phyloP scores from a whole-genome alignment of 768 basidiomycete genomes.

The Lactarius sanguifluus region DNA sequence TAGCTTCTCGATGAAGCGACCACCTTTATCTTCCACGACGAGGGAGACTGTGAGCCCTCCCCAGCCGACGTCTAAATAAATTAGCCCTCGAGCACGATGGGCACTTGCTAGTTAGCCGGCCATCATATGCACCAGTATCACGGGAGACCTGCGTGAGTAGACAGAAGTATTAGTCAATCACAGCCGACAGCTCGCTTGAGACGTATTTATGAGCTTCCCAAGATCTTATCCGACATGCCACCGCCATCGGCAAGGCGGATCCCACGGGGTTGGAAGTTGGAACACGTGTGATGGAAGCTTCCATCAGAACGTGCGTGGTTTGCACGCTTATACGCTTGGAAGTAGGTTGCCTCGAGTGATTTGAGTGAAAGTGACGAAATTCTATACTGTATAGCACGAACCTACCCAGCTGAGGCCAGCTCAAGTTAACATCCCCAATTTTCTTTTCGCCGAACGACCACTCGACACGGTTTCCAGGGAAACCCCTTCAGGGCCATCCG shows the following conservation, averaged over 20 bases:
- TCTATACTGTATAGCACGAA: slow-evolving; percentile 37
- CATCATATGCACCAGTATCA: slow-evolving; percentile 74
- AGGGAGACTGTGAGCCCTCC: slow-evolving; percentile 88
- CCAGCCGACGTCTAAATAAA: slow-evolving; percentile 74
- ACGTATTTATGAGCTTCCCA: slow-evolving; percentile 79
- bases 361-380: neutral
- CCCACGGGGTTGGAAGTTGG: slow-evolving; percentile 71
- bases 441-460: slow-evolving; percentile 52
- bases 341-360: slow-evolving; percentile 74
- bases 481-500: slow-evolving; percentile 53
- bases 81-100: neutral
- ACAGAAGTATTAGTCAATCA: slow-evolving; percentile 70
- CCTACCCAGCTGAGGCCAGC: slow-evolving; percentile 80
- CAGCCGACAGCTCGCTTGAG: slow-evolving; percentile 66
- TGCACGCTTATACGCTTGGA: slow-evolving; percentile 80
- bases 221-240: slow-evolving; percentile 34
- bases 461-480: slow-evolving; percentile 73
- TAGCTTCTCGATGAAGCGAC: slow-evolving; percentile 61
- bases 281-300: slow-evolving; percentile 82
- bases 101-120: slow-evolving; percentile 72
- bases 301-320: slow-evolving; percentile 70
- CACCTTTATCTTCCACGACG: slow-evolving; percentile 62
- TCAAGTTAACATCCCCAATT: slow-evolving; percentile 65
- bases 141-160: slow-evolving; percentile 62
- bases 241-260: slow-evolving; percentile 43